phyloP scores from a whole-genome alignment of 2,329 filamentous ascomycete genomes.

The Sporothrix humicola region DNA sequence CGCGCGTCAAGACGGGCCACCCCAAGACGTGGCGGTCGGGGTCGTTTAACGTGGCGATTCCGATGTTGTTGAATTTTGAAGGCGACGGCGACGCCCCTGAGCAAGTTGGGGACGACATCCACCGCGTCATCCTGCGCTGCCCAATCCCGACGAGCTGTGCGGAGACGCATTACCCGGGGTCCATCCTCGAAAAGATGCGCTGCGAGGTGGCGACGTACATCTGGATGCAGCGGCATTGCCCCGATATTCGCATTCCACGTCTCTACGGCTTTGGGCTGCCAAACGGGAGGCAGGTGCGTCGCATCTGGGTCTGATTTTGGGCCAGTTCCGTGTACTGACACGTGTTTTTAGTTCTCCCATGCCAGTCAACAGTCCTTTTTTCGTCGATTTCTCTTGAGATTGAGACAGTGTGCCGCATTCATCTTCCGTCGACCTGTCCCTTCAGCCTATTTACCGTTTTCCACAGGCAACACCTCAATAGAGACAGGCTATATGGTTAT shows the following conservation, averaged over 20 bases:
- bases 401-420: neutral
- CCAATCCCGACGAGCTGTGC: constrained; percentile 46
- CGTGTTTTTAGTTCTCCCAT: neutral
- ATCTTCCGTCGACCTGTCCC: neutral
- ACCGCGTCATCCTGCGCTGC: constrained; percentile 31
- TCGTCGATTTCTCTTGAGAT: neutral
- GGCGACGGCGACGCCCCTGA: neutral
- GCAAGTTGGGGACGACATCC: neutral
- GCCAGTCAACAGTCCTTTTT: neutral
- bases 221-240: constrained; percentile 49
- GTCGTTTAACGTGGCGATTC: constrained; percentile 27
- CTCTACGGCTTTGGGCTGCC: constrained; percentile 39
- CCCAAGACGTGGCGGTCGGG: constrained; percentile 24
- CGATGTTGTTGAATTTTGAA: constrained; percentile 13
- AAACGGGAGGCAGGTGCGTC: neutral
- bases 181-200: constrained; percentile 47
- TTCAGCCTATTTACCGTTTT: neutral
- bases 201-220: constrained; percentile 49
- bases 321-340: too few species aligned
- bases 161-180: constrained; percentile 45
- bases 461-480: neutral
- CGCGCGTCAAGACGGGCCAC: constrained; percentile 15
- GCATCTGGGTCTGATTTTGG: neutral
- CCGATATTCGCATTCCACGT: constrained; percentile 46
- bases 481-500: constrained; percentile 29